Base-by-base conservation (phyloP, 1,284 basidiomycete genomes). In the Anthracocystis panici-leucophaei region DNA sequence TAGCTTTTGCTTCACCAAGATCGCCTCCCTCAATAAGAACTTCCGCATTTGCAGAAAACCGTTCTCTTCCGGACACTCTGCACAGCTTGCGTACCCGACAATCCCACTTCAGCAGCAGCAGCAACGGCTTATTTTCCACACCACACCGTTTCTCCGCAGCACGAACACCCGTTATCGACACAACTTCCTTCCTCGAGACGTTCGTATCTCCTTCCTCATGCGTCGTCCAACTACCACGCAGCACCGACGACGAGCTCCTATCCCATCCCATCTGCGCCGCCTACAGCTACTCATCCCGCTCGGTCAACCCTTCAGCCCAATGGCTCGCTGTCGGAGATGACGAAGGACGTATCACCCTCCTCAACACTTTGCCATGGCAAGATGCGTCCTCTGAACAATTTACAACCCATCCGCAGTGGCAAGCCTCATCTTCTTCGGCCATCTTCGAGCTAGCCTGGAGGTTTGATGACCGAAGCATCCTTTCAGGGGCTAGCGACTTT, bases 321-420 rank as follows among this genome's bases (percentile, higher is more conserved):
- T 83, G 80, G 72, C 77, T 84, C 2, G 83, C 83, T 1, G 78
- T 82, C 0, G 83, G 83, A 31, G 79, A 81, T 58, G 82, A 84
- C 64, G 80, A 83, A 48, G 82, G 83, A 7, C 71, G 78, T 16
- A 66, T 84, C 48, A 71, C 75, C 5, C 72, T 84, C 5, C 53
- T 84, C 58, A 72, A 84, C 54, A 84, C 82, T 12, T 52, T 70
- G 14, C 25, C 72, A 2, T 60, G 58, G 50, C 69, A 73, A 23
- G 71, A 77, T 41, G 21, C 23, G 5, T 48, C 66, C 5, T 57
- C 65, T 5, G 59, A 71, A 33, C 14, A 27, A 3, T 56, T 27
- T n/a, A 46, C 57, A 18, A 21, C 20, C 3, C 45, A 73, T 23
- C 65, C 63, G 14, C 59, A 48, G 21, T 76, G 74, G 72, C 58